Percentiles rank a stretch among this genome's conserved stretches.
Evolutionary conservation across 805 yeast genomes (phyloP).

Genomic region (Yarrowia bubula): DNA sequence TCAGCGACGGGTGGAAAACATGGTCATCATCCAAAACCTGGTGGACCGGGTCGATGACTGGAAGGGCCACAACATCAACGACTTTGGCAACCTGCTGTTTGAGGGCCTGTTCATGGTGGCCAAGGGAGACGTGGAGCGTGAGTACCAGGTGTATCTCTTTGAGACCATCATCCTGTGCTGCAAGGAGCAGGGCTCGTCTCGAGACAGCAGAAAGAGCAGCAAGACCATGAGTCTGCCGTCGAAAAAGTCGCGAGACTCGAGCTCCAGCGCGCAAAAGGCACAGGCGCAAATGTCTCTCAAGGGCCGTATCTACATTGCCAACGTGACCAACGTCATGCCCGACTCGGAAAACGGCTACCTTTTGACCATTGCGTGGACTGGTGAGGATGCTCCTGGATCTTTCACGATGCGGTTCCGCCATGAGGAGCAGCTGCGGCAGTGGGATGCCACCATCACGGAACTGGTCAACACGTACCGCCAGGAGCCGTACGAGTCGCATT

Average conservation of each 20-base stretch:
- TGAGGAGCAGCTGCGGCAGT: constrained; percentile 78
- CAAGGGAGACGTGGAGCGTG: constrained; percentile 64
- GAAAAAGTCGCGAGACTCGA: constrained; percentile 48
- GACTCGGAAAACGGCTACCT: constrained; percentile 36
- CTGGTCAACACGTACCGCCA: constrained; percentile 23
- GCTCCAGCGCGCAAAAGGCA: constrained; percentile 22
- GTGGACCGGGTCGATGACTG: constrained; percentile 79
- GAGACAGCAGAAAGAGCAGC: constrained; percentile 38
- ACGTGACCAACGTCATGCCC: constrained; percentile 49
- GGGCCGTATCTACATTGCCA: constrained; percentile 79
- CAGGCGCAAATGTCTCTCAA: constrained; percentile 53
- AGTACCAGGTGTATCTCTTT: constrained; percentile 84
- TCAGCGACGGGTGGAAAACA: constrained; percentile 86
- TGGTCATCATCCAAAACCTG: constrained; percentile 64
- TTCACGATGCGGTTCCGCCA: constrained; percentile 77
- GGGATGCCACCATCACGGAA: constrained; percentile 51
- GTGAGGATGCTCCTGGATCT: constrained; percentile 37
- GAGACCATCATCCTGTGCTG: constrained; percentile 67
- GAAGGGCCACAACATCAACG: constrained; percentile 79
- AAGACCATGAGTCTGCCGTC: constrained; percentile 46
- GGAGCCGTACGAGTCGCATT: not conserved
- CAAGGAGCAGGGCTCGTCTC: constrained; percentile 52
- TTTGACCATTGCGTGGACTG: constrained; percentile 34
- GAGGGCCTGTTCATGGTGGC: constrained; percentile 58
- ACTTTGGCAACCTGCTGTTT: constrained; percentile 81